Percentiles rank a stretch among this genome's conserved stretches.
Evolutionary conservation across 345 rosid species (phyloP).

Genomic region (Pistacia vera): DNA sequence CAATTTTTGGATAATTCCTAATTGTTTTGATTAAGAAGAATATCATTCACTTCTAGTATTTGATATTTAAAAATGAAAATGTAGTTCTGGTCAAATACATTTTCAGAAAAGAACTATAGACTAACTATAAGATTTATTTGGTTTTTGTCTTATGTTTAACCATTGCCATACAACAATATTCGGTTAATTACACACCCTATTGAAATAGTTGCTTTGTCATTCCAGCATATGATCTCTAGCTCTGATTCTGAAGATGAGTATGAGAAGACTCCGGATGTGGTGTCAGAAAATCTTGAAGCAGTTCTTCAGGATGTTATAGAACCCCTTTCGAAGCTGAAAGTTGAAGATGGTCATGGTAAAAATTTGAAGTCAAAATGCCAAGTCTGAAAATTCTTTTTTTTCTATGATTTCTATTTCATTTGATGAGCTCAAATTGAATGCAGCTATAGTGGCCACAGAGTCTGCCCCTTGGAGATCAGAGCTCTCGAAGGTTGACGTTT

Average conservation of each 20-base stretch:
- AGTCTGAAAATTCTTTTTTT: neutral
- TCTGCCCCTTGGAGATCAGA: conserved; percentile 63
- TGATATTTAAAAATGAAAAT: no score
- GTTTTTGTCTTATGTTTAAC: neutral
- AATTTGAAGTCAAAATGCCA: conserved; percentile 7
- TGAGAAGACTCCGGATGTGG: conserved; percentile 16
- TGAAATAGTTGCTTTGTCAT: conserved; percentile 22
- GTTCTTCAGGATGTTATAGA: conserved; percentile 39
- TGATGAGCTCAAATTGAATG: conserved; percentile 9
- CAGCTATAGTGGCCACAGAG: conserved; percentile 31
- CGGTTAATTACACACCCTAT: neutral
- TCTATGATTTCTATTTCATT: neutral
- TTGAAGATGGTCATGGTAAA: conserved; percentile 48
- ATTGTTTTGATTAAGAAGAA: no score
- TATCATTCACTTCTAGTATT: no score
- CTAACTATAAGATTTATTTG: no score
- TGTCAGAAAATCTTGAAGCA: conserved; percentile 27
- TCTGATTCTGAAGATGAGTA: conserved; percentile 67
- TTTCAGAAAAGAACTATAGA: no score
- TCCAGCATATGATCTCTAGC: conserved; percentile 53
- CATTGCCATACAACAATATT: neutral
- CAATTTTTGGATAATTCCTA: no score
- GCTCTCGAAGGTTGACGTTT: conserved; percentile 64
- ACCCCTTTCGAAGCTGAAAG: conserved; percentile 60
- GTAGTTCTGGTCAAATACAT: no score